Base-by-base conservation (phyloP, 345 rosid species). In the Anastatica hierochuntica region DNA sequence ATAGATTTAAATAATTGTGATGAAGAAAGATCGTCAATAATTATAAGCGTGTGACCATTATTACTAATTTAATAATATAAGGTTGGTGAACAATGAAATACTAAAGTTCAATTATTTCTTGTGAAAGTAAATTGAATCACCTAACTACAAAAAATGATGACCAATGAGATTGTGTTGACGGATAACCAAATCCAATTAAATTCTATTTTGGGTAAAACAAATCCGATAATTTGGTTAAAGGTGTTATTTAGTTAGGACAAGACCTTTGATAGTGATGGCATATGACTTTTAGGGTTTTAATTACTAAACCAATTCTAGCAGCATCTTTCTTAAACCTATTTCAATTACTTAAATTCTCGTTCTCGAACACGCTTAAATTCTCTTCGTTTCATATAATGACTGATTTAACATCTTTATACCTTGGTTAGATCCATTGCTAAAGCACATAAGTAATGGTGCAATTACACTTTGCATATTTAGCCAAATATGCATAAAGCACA, bases 121-220 rank as follows among this genome's bases (percentile, higher is more conserved):
- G 59, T 66, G 31, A 50, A 57, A 43, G 53, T 66, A 49, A 56
- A 34, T 27, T 29, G 13, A 18, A 33, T 43, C 36, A 65, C 48
- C 53, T 35, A 58, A 51, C 60, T 66, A 51, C 47, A 35, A 57
- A 14, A 1, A 36, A 8, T 23, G 48, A 51, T 43, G 54, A 58
- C 70, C 58, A 58, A 58, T 58, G 23, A 51, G 7, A 57, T 58
- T 10, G n/a, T 31, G 26, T 44, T 59, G 53, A 65, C 27, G 16
- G 52, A 15, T 65, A 59, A 59, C 71, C 66, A 66, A 66, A 66
- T 66, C 60, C 61, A 66, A 45, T 39, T 24, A 39, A 45, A 45
- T 52, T 45, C 16, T 58, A 66, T 43, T 37, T 14, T 66, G 10
- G 43, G 55, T 17, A 15, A 44, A 30, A 30, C 24, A 20, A 30